Percentiles rank a stretch among this genome's conserved stretches.
phyloP scores from a whole-genome alignment of 1,284 basidiomycete genomes.

The Earliella scabrosa region DNA sequence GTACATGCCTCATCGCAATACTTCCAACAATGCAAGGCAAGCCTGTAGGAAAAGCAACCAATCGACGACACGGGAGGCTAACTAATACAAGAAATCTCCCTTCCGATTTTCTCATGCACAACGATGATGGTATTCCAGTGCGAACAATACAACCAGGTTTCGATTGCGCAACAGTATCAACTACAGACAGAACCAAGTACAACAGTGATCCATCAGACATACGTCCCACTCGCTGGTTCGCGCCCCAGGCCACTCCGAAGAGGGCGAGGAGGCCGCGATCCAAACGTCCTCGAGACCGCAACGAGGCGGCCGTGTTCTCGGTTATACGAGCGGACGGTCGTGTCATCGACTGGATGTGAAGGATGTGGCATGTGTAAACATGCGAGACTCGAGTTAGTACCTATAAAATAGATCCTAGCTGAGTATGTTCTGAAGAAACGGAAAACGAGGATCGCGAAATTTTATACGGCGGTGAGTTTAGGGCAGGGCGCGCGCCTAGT shows the following conservation, averaged over 20 bases:
- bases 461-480: not conserved
- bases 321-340: slow-evolving; percentile 71
- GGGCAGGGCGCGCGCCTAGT: no score
- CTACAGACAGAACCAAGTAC: not conserved
- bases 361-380: slow-evolving; percentile 84
- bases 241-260: slow-evolving; percentile 40
- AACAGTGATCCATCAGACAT: slow-evolving; percentile 82
- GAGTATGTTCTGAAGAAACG: slow-evolving; percentile 80
- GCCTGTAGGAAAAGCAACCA: no score
- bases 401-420: slow-evolving; percentile 89
- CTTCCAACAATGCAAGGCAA: no score
- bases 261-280: slow-evolving; percentile 42
- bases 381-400: slow-evolving; percentile 88
- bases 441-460: not conserved
- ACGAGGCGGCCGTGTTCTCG: slow-evolving; percentile 65
- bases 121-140: no score
- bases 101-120: no score
- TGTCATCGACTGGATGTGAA: slow-evolving; percentile 83
- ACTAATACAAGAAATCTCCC: no score
- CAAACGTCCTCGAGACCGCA: slow-evolving; percentile 79
- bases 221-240: slow-evolving; percentile 68
- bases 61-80: no score
- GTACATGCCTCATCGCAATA: no score
- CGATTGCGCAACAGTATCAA: no score
- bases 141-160: no score